Percentiles rank a stretch among this genome's conserved stretches.
These are phyloP conservation scores for Solanum chmielewskii DNA, from an alignment of 257 asterid species.

Conservation along the genomic window DNA sequence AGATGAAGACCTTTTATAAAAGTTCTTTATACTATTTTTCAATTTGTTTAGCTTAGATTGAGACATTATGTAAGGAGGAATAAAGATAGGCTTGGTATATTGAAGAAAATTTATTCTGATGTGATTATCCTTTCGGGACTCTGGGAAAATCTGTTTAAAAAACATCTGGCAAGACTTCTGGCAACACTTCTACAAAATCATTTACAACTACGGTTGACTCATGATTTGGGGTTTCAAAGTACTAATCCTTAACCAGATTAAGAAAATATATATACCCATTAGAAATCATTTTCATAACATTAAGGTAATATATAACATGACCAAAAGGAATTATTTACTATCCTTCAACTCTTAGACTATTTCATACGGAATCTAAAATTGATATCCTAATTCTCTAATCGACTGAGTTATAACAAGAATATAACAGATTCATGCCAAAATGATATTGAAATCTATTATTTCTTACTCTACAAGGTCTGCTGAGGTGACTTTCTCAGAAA, in stretches of 20 bases:
- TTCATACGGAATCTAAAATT: neutral
- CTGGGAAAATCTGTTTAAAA: fast-evolving
- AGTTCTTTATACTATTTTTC: neutral
- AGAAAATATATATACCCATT: too few species aligned
- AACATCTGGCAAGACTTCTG: too few species aligned
- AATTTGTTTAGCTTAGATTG: neutral
- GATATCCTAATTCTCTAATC: neutral
- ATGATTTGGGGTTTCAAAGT: too few species aligned
- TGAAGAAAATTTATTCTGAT: too few species aligned
- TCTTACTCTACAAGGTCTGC: neutral
- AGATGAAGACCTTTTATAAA: too few species aligned
- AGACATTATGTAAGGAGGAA: neutral
- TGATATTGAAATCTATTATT: neutral
- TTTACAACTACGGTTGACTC: too few species aligned
- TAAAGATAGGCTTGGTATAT: neutral
- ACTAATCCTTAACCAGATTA: neutral
- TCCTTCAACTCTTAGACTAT: neutral
- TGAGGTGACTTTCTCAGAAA: too few species aligned
- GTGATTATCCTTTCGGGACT: neutral
- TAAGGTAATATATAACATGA: neutral
- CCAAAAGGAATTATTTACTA: too few species aligned
- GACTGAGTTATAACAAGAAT: too few species aligned
- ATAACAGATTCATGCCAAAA: too few species aligned
- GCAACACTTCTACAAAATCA: too few species aligned
- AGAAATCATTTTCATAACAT: neutral